Conservation (phyloP, 352 stramenopile genomes). For the Pythium dissimile region DNA sequence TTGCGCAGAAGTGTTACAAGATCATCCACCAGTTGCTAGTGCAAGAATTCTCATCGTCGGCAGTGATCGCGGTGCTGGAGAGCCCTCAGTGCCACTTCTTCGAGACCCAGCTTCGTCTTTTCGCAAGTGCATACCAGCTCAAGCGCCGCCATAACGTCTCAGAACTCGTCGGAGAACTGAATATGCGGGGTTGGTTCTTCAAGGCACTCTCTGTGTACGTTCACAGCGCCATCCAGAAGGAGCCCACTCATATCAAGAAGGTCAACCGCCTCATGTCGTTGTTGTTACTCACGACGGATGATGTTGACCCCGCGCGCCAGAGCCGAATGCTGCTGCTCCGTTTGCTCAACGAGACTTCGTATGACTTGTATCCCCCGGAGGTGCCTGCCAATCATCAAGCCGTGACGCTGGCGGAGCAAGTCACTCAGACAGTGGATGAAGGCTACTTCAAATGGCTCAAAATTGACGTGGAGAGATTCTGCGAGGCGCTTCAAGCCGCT, state of each 20-base stretch:
- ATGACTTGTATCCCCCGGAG: slow-evolving; percentile 51
- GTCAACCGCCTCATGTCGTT: slow-evolving; percentile 62
- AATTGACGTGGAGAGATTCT: slow-evolving; percentile 77
- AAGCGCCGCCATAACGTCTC: slow-evolving; percentile 11
- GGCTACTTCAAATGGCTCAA: slow-evolving; percentile 81
- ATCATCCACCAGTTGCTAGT: slow-evolving; percentile 62
- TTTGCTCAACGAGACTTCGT: slow-evolving; percentile 60
- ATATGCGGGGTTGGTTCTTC: slow-evolving; percentile 84
- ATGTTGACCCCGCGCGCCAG: slow-evolving; percentile 33
- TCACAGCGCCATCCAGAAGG: slow-evolving; percentile 64
- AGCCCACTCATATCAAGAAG: slow-evolving; percentile 64
- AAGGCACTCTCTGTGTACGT: slow-evolving; percentile 77
- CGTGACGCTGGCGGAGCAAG: slow-evolving; percentile 63
- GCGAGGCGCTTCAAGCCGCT: slow-evolving; percentile 49
- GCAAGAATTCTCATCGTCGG: slow-evolving; percentile 62
- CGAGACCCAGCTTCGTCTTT: slow-evolving; percentile 59
- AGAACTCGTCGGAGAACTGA: slow-evolving; percentile 34
- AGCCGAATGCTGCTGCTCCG: slow-evolving; percentile 70
- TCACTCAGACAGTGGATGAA: slow-evolving; percentile 46
- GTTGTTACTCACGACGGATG: slow-evolving; percentile 37
- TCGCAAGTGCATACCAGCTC: slow-evolving; percentile 20
- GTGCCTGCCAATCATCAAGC: slow-evolving; percentile 71
- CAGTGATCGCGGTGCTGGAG: slow-evolving; percentile 53
- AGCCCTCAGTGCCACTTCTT: slow-evolving; percentile 65
- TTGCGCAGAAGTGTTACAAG: slow-evolving; percentile 64